These are phyloP conservation scores for Phytophthora litchii DNA, from an alignment of 352 stramenopile genomes.

Conservation along the genomic window DNA sequence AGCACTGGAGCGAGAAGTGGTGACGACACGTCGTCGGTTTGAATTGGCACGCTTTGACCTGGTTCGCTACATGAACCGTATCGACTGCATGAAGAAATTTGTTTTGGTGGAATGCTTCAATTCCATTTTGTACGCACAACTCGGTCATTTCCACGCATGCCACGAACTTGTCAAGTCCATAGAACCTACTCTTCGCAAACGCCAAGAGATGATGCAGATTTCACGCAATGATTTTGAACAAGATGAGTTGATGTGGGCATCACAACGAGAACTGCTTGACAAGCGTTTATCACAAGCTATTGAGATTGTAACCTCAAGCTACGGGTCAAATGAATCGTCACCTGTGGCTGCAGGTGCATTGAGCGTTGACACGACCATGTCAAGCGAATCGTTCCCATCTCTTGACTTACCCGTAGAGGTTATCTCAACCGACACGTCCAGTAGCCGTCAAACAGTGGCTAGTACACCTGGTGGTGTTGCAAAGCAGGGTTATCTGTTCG, in stretches of 20 bases:
- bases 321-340: slow-evolving; percentile 22
- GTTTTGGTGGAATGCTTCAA: slow-evolving; percentile 87
- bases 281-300: slow-evolving; percentile 57
- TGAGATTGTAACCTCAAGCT: slow-evolving; percentile 32
- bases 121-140: slow-evolving; percentile 79
- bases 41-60: slow-evolving; percentile 86
- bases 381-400: slow-evolving; percentile 36
- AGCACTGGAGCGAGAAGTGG: slow-evolving; percentile 71
- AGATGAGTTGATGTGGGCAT: slow-evolving; percentile 78
- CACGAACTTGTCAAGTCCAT: slow-evolving; percentile 83
- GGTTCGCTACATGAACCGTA: slow-evolving; percentile 81
- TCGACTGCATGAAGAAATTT: slow-evolving; percentile 88
- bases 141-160: slow-evolving; percentile 82
- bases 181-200: slow-evolving; percentile 66
- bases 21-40: slow-evolving; percentile 66
- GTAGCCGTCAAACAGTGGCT: slow-evolving; percentile 45
- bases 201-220: slow-evolving; percentile 73
- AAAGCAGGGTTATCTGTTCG: slow-evolving; percentile 87
- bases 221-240: slow-evolving; percentile 70
- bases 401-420: slow-evolving; percentile 82
- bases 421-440: slow-evolving; percentile 70
- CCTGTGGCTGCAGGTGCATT: slow-evolving; percentile 8
- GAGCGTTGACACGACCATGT: slow-evolving; percentile 26
- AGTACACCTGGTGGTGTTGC: slow-evolving; percentile 42
- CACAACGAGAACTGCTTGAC: slow-evolving; percentile 71